Percentiles rank a stretch among this genome's conserved stretches.
Conservation (phyloP, 75 land plant genomes). For the Selaginella tamariscina region DNA sequence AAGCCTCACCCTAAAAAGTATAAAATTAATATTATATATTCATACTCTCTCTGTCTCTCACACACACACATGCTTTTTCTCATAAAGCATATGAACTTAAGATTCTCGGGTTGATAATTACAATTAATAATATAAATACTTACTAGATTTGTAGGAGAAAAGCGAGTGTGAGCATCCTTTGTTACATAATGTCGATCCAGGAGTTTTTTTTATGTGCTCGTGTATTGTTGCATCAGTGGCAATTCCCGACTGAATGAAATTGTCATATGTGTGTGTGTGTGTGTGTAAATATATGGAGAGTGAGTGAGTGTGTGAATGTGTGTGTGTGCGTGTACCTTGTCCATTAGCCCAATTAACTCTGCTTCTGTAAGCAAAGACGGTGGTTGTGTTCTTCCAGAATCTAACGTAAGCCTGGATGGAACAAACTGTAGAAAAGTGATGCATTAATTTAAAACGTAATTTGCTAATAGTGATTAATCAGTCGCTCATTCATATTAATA, state of each 20-base stretch:
- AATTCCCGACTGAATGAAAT: conserved; percentile 61
- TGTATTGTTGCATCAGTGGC: conserved; percentile 99
- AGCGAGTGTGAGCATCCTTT: conserved; percentile 81
- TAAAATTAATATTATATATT: background rate
- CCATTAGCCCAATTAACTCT: conserved; percentile 87
- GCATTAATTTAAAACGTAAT: too few species aligned
- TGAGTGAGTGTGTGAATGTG: too few species aligned
- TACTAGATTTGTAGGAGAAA: conserved; percentile 88
- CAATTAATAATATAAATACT: conserved; percentile 3
- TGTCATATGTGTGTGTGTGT: background rate
- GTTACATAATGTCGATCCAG: conserved; percentile 87
- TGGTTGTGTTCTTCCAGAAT: conserved; percentile 77
- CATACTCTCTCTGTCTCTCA: too few species aligned
- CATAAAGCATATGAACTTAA: too few species aligned
- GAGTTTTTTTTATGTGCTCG: conserved; percentile 96
- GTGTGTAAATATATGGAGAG: too few species aligned
- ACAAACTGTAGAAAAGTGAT: conserved; percentile 65
- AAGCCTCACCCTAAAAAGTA: too few species aligned
- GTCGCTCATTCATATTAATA: background rate
- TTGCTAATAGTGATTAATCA: background rate
- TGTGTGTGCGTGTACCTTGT: conserved; percentile 40
- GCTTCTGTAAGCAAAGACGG: conserved; percentile 92
- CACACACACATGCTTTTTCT: too few species aligned
- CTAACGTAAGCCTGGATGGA: conserved; percentile 72
- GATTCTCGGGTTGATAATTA: background rate